phyloP scores from a whole-genome alignment of 352 stramenopile species.

The Globisporangium viniferum region DNA sequence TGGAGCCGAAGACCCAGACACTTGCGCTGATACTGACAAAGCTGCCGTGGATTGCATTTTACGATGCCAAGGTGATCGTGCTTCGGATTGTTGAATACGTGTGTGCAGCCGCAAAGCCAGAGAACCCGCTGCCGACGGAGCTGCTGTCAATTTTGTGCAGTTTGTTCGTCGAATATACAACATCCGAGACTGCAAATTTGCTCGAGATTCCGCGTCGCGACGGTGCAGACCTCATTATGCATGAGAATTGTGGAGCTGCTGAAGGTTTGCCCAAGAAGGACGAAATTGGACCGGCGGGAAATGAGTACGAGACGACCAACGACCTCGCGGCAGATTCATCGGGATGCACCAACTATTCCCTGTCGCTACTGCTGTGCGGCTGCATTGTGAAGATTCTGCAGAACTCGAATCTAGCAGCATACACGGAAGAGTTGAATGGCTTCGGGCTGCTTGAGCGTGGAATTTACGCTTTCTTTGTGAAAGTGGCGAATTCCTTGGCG shows the following conservation, averaged over 20 bases:
- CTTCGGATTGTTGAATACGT: constrained; percentile 79
- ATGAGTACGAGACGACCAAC: not conserved
- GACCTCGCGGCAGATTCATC: not conserved
- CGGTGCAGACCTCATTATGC: not conserved
- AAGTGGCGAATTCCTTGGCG: constrained; percentile 42
- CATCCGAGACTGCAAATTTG: constrained; percentile 25
- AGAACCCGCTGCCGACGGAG: constrained; percentile 44
- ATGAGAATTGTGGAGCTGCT: not conserved
- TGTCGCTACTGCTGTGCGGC: constrained; percentile 44
- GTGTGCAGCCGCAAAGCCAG: constrained; percentile 45
- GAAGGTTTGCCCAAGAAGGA: not conserved
- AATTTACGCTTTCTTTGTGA: constrained; percentile 46
- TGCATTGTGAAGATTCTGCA: constrained; percentile 67
- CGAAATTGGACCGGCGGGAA: not conserved
- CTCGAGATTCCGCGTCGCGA: constrained; percentile 12
- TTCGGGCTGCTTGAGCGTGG: constrained; percentile 67
- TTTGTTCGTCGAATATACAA: constrained; percentile 54
- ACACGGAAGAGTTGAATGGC: constrained; percentile 45
- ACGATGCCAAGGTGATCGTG: constrained; percentile 64
- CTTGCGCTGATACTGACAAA: constrained; percentile 69
- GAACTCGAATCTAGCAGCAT: constrained; percentile 28
- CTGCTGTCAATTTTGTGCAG: constrained; percentile 64
- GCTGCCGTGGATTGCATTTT: constrained; percentile 47
- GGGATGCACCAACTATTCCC: constrained; percentile 1
- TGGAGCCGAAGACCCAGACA: constrained; percentile 69